Evolutionary conservation across 495 filamentous ascomycete genomes (phyloP), one percentile per base, ranked within the genome.

Genomic region (Parmelia sp.): DNA sequence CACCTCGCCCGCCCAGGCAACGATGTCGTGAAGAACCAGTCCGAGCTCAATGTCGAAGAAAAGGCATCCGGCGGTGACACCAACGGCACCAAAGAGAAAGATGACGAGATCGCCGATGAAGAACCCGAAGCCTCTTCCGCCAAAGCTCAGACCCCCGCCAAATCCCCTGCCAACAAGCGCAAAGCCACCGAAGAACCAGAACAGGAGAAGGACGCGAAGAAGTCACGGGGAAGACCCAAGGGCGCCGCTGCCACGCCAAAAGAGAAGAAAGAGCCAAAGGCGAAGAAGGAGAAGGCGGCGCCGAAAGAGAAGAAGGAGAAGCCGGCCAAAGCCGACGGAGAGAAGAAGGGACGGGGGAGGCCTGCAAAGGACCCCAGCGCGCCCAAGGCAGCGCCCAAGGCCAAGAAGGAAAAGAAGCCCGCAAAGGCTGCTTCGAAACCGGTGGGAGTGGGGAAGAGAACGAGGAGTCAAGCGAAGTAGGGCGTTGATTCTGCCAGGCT

Each of bases 11-110:
- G 84, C 25, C 68, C 76, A 8, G 84, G 86, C 39, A 86, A 88
- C 69, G 85, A 88, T 71, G 86, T 86, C 45, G 85, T 86, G 40
- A 87, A 87, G 72, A 74, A 75, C 58, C 79, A 82, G 27, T 78
- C 74, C 65, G 84, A 86, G 70, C 71, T 85, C 35, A 75, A 77
- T 3, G 75, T 79, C n/a, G 76, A 78, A 15, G 66, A 74, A 39
- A 79, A 78, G 49, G 57, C 61, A 33, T 69, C 73, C n/a, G 67
- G 64, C 25, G 64, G 42, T 19, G 67, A 67, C 25, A 62, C 40
- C 31, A 60, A 72, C 61, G 71, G 69, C 39, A 45, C 66, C 25
- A 31, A 58, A 69, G 64, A 72, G 69, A 60, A 72, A 17, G 67
- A 65, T 19, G 49, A 65, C 35, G 58, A 65, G 10, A 49, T 68